Percentiles rank a stretch among this genome's conserved stretches.
Evolutionary conservation across 2,329 filamentous ascomycete genomes (phyloP).

Genomic region (Cylindrodendrum hubeiense): DNA sequence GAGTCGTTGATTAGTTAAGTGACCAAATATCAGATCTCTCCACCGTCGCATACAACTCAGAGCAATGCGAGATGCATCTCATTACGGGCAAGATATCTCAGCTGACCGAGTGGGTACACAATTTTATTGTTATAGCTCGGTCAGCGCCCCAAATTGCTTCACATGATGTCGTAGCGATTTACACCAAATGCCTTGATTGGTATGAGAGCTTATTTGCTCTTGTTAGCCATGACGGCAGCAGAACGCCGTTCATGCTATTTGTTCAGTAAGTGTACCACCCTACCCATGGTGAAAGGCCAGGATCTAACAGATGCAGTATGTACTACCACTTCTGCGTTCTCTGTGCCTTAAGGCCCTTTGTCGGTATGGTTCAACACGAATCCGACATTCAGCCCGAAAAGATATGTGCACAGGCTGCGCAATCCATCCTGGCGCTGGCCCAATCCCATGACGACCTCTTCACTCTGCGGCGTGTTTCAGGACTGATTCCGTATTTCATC

Average conservation of each 20-base stretch:
- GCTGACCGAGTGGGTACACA: slow-evolving; percentile 34
- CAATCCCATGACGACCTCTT: slow-evolving; percentile 37
- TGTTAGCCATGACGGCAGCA: background rate
- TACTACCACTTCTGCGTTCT: slow-evolving; percentile 35
- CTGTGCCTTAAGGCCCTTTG: slow-evolving; percentile 27
- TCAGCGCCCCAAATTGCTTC: background rate
- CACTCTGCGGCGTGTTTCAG: slow-evolving; percentile 30
- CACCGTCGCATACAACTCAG: background rate
- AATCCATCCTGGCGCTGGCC: slow-evolving; percentile 23
- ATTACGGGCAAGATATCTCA: slow-evolving; percentile 29
- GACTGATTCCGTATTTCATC: slow-evolving; percentile 29
- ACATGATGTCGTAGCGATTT: slow-evolving; percentile 9
- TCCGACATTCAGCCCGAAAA: slow-evolving; percentile 15
- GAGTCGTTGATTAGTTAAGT: background rate
- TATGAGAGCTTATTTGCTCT: slow-evolving; percentile 30
- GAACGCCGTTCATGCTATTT: slow-evolving; percentile 31
- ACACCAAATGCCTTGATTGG: slow-evolving; percentile 34
- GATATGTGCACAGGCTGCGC: slow-evolving; percentile 24
- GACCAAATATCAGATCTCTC: background rate
- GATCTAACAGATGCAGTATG: slow-evolving; percentile 23
- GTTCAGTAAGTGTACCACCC: slow-evolving; percentile 25
- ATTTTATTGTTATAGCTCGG: background rate
- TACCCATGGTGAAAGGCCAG: background rate
- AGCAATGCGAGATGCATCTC: slow-evolving; percentile 5
- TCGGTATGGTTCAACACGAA: background rate